Evolutionary conservation across 1,139 yeast species (phyloP).

Genomic region (Nakaseomyces delphensis): DNA sequence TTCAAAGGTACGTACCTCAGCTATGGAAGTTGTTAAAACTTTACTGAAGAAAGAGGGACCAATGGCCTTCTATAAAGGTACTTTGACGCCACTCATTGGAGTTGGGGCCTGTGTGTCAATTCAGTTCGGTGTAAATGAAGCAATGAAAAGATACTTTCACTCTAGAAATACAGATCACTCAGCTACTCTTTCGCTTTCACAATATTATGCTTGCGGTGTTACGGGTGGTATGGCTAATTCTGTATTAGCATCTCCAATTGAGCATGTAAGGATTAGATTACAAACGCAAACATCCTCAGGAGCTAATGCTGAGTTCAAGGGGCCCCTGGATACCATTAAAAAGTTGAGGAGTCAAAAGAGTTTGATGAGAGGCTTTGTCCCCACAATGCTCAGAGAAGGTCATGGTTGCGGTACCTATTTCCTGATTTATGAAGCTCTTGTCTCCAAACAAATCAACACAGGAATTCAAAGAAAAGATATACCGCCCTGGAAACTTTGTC

Average conservation of each 20-base stretch:
- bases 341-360: slow-evolving; percentile 55
- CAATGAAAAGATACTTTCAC: slow-evolving; percentile 60
- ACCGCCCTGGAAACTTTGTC: slow-evolving; percentile 75
- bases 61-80: slow-evolving; percentile 81
- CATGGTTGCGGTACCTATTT: slow-evolving; percentile 87
- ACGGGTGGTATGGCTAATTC: slow-evolving; percentile 88
- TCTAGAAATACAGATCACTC: slow-evolving; percentile 19
- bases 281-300: slow-evolving; percentile 55
- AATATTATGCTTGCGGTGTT: slow-evolving; percentile 73
- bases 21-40: slow-evolving; percentile 65
- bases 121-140: slow-evolving; percentile 84
- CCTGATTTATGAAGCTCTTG: slow-evolving; percentile 77
- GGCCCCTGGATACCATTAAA: slow-evolving; percentile 73
- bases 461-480: slow-evolving; percentile 45
- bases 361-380: slow-evolving; percentile 67
- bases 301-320: slow-evolving; percentile 38
- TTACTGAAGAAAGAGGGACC: slow-evolving; percentile 69
- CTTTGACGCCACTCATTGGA: slow-evolving; percentile 76
- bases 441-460: slow-evolving; percentile 45
- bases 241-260: slow-evolving; percentile 82
- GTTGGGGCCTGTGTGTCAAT: slow-evolving; percentile 91
- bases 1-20: slow-evolving; percentile 61
- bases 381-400: slow-evolving; percentile 75
- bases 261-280: slow-evolving; percentile 81
- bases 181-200: slow-evolving; percentile 39